Conservation (phyloP, 2,329 filamentous ascomycete genomes). For the Orbilia quercus region DNA sequence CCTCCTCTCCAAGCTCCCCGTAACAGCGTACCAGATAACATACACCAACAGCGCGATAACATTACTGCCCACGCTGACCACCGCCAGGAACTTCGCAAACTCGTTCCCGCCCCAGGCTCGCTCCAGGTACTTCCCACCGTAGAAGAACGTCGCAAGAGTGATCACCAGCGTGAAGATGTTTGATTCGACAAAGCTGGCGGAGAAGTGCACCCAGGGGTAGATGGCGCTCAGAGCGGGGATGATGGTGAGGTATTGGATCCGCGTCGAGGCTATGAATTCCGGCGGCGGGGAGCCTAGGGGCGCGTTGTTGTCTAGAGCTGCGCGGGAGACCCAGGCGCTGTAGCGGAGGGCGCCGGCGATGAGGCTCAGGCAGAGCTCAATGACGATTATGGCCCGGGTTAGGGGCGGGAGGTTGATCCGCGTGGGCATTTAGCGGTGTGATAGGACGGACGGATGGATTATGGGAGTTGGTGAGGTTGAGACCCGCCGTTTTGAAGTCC, state of each 20-base stretch:
- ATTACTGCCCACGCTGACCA: constrained; percentile 77
- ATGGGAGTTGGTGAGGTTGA: no score
- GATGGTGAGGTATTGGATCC: constrained; percentile 87
- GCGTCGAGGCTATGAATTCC: constrained; percentile 64
- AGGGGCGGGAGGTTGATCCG: constrained; percentile 93
- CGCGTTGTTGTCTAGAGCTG: constrained; percentile 38
- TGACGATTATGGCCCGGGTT: constrained; percentile 82
- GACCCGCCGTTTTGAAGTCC: background rate
- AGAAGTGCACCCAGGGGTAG: constrained; percentile 93
- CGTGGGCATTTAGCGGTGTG: constrained; percentile 79
- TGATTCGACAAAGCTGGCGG: constrained; percentile 88
- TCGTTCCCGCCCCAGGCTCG: constrained; percentile 93
- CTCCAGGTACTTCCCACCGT: constrained; percentile 94
- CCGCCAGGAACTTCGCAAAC: constrained; percentile 86
- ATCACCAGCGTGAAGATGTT: constrained; percentile 88
- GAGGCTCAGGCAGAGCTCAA: constrained; percentile 79
- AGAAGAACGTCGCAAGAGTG: constrained; percentile 81
- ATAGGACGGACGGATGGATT: no score
- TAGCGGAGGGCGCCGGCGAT: constrained; percentile 83
- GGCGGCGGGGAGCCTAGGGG: constrained; percentile 60
- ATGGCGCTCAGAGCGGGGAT: constrained; percentile 83
- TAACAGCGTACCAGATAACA: constrained; percentile 43
- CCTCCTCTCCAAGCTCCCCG: constrained; percentile 36
- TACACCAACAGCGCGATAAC: constrained; percentile 62
- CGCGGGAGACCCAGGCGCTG: constrained; percentile 69